Evolutionary conservation across 1,284 basidiomycete genomes (phyloP).

Genomic region (Blastosporella zonata): DNA sequence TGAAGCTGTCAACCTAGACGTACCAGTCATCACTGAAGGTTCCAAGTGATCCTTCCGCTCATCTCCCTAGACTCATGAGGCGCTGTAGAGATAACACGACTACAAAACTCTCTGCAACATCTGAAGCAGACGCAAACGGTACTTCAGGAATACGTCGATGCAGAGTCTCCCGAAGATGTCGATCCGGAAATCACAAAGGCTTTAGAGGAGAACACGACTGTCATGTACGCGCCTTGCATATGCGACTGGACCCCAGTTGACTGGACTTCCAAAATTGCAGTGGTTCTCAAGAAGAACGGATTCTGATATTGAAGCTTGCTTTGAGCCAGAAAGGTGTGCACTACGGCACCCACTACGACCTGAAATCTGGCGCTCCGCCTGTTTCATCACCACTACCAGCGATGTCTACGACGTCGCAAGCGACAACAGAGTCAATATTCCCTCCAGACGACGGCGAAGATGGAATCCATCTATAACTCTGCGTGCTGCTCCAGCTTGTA

Average conservation of each 20-base stretch:
- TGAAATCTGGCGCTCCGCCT: slow-evolving; percentile 2
- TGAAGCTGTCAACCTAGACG: slow-evolving; percentile 65
- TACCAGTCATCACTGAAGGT: slow-evolving; percentile 72
- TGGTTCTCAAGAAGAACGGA: slow-evolving; percentile 69
- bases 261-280: slow-evolving; percentile 33
- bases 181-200: slow-evolving; percentile 42
- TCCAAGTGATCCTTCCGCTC: slow-evolving; percentile 3
- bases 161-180: slow-evolving; percentile 39
- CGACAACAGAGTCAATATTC: neutral
- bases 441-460: slow-evolving; percentile 14
- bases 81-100: slow-evolving; percentile 65
- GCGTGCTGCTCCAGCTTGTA: neutral
- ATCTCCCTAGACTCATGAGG: slow-evolving; percentile 6
- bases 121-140: slow-evolving; percentile 62
- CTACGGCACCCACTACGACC: slow-evolving; percentile 44
- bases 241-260: neutral
- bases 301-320: slow-evolving; percentile 62
- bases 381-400: neutral
- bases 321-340: slow-evolving; percentile 59
- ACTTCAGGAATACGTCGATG: slow-evolving; percentile 45
- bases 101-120: slow-evolving; percentile 70
- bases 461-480: slow-evolving; percentile 25
- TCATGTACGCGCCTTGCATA: slow-evolving; percentile 37
- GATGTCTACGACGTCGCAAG: slow-evolving; percentile 2
- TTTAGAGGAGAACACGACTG: slow-evolving; percentile 42